Conservation (phyloP, 1,284 basidiomycete species). For the Cutaneotrichosporon sp. region DNA sequence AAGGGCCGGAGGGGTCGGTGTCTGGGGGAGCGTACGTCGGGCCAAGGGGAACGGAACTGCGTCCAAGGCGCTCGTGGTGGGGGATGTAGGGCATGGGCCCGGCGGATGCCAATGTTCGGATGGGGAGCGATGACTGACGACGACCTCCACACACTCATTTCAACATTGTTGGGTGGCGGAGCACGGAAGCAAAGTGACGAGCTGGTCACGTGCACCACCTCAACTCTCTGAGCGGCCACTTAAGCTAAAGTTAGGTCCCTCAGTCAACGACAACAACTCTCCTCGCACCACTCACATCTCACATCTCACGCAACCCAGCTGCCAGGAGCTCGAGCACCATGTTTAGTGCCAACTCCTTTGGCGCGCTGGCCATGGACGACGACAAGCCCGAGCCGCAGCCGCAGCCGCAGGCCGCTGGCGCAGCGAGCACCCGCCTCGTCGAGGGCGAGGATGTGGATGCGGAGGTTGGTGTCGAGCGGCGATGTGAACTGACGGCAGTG, state of each 20-base stretch:
- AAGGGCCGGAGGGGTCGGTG: constrained; percentile 18
- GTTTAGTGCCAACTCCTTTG: constrained; percentile 35
- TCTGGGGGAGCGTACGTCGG: constrained; percentile 38
- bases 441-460: constrained; percentile 44
- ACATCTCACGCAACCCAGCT: background rate
- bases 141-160: background rate
- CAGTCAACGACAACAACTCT: background rate
- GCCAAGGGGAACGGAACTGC: constrained; percentile 11
- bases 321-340: constrained; percentile 13
- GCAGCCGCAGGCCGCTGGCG: constrained; percentile 15
- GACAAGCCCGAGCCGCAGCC: background rate
- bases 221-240: too few species aligned
- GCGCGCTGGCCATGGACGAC: constrained; percentile 30
- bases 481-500: constrained; percentile 32
- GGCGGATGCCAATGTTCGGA: background rate
- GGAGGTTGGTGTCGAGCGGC: constrained; percentile 25
- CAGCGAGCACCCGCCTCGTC: constrained; percentile 17
- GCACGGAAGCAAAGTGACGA: background rate
- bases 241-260: too few species aligned
- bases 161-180: constrained; percentile 1
- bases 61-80: constrained; percentile 29
- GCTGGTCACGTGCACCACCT: too few species aligned
- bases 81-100: constrained; percentile 30
- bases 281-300: background rate
- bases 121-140: background rate